Conservation (phyloP, 2,329 filamentous ascomycete species). For the Fusarium piperis region DNA sequence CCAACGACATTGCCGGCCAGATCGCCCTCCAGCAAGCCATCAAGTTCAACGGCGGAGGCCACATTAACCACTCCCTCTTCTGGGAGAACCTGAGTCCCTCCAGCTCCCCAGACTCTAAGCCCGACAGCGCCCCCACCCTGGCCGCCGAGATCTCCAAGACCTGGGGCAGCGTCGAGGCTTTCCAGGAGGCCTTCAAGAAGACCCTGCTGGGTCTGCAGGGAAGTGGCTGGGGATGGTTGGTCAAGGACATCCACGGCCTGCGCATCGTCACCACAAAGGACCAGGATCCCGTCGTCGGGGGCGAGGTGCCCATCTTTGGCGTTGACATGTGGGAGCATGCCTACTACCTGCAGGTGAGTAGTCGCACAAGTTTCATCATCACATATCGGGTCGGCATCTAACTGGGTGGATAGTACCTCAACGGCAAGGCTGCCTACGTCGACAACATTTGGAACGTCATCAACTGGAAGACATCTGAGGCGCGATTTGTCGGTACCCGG, state of each 20-base stretch:
- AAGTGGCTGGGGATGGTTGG: slow-evolving; percentile 89
- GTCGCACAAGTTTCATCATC: not conserved
- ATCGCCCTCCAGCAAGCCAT: slow-evolving; percentile 75
- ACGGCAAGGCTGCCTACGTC: slow-evolving; percentile 78
- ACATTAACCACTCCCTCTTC: slow-evolving; percentile 93
- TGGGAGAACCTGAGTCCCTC: slow-evolving; percentile 83
- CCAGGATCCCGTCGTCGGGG: slow-evolving; percentile 77
- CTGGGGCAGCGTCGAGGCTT: slow-evolving; percentile 75
- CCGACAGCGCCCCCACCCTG: slow-evolving; percentile 66
- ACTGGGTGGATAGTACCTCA: slow-evolving; percentile 68
- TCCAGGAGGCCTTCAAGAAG: slow-evolving; percentile 72
- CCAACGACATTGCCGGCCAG: slow-evolving; percentile 69
- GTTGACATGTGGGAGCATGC: slow-evolving; percentile 96
- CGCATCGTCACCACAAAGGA: slow-evolving; percentile 85
- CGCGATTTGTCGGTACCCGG: slow-evolving; percentile 63
- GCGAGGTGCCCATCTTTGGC: slow-evolving; percentile 76
- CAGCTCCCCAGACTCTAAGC: slow-evolving; percentile 64
- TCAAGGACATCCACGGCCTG: slow-evolving; percentile 70
- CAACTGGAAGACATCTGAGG: slow-evolving; percentile 78
- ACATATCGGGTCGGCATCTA: not conserved
- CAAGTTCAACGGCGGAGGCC: slow-evolving; percentile 90
- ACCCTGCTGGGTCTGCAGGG: slow-evolving; percentile 79
- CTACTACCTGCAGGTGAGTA: slow-evolving; percentile 79
- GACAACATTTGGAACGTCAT: slow-evolving; percentile 82
- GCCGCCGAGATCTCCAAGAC: slow-evolving; percentile 67